Evolutionary conservation across 2,329 filamentous ascomycete species (phyloP).

Genomic region (Ophidiomyces ophidiicola): DNA sequence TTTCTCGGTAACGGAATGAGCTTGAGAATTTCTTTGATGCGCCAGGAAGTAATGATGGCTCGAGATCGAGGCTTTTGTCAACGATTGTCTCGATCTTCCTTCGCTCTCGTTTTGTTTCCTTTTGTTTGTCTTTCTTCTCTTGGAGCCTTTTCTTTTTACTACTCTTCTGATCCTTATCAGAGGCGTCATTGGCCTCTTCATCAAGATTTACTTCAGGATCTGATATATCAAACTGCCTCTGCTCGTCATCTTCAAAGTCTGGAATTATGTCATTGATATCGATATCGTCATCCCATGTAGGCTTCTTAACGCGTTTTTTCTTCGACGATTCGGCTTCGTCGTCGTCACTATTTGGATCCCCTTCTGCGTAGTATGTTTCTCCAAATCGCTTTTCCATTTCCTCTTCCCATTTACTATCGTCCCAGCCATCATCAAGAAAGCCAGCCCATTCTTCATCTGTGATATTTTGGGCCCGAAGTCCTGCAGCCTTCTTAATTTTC

Average conservation of each 20-base stretch:
- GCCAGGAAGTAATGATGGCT: slow-evolving; percentile 48
- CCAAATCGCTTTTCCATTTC: slow-evolving; percentile 84
- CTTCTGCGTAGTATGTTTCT: slow-evolving; percentile 74
- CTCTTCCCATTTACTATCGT: slow-evolving; percentile 77
- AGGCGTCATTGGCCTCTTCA: slow-evolving; percentile 28
- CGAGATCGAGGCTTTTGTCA: slow-evolving; percentile 65
- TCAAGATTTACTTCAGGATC: slow-evolving; percentile 40
- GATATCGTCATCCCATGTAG: slow-evolving; percentile 92
- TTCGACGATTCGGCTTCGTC: slow-evolving; percentile 36
- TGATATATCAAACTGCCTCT: slow-evolving; percentile 45
- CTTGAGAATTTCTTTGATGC: slow-evolving; percentile 41
- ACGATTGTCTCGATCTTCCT: slow-evolving; percentile 75
- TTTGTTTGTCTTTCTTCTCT: slow-evolving; percentile 49
- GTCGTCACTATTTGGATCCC: slow-evolving; percentile 43
- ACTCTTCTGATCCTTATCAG: slow-evolving; percentile 23
- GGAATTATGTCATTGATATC: slow-evolving; percentile 88
- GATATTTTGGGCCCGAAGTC: slow-evolving; percentile 54
- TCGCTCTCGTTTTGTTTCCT: slow-evolving; percentile 66
- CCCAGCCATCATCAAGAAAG: slow-evolving; percentile 78
- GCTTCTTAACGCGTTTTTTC: slow-evolving; percentile 61
- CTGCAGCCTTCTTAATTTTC: slow-evolving; percentile 81
- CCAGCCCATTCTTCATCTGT: slow-evolving; percentile 71
- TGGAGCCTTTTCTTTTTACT: slow-evolving; percentile 36
- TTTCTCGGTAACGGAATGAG: slow-evolving; percentile 84
- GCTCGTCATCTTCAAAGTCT: slow-evolving; percentile 62